Evolutionary conservation across 768 basidiomycete genomes (phyloP), one percentile per base, ranked within the genome.

Genomic region (Candolleomyces efflorescens): DNA sequence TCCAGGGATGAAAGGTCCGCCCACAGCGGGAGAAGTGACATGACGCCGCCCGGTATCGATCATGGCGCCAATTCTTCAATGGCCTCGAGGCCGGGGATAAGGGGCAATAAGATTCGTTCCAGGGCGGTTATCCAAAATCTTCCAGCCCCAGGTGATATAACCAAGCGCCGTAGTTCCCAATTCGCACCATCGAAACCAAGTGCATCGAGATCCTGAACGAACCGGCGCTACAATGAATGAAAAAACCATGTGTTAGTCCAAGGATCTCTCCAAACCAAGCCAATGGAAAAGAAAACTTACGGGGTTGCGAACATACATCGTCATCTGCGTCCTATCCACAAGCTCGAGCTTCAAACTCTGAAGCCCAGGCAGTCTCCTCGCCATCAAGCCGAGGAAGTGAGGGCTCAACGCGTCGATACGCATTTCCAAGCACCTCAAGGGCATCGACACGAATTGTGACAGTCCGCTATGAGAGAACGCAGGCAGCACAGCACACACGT

Each of bases 401-500:
- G 5, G 32, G 11, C 32, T 32, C 32, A 11, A 32, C 6, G 32
- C 32, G 5, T 32, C 32, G 32, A 32, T 32, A 11, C 32, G 32
- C 32, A 32, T 32, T 11, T 32, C 32, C 32, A 32, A 32, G 32
- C 32, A 7, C 32, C 7, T 32, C 32, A 32, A 11, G 7, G 32
- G 32, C 5, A 32, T 32, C 5, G 32, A 32, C 32, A 32, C 5
- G 32, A 7, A 32, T 11, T 32, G 32, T 11, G 32, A 5, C 32
- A 32, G 11, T 11, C 32, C 32, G 11, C 32, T 32, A 5, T 65
- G 36, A 52, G 55, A 5, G 61, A 54, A 20, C 78, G 67, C n/a
- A 76, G 37, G 20, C 18, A 60, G 2, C 53, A 49, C 18, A 52
- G 55, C n/a, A n/a, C n/a, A n/a, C 22, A 80, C 56, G 43, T 78